Evolutionary conservation across 1,284 basidiomycete species (phyloP).

Genomic region (Apiotrichum gamsii): DNA sequence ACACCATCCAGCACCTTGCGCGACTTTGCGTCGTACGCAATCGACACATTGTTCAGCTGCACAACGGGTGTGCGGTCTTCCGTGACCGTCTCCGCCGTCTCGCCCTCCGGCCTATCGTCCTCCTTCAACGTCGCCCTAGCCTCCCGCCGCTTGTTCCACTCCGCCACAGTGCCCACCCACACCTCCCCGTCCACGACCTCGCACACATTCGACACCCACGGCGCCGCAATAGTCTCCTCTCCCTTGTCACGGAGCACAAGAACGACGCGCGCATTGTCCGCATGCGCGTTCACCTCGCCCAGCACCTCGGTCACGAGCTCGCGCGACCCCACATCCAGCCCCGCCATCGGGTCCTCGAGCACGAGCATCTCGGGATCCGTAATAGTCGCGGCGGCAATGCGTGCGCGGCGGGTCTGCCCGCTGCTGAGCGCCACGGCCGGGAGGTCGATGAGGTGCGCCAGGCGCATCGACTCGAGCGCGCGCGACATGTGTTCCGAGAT

Average conservation of each 20-base stretch:
- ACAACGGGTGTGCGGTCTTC: conserved; percentile 51
- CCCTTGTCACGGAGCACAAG: conserved; percentile 62
- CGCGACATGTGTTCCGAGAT: conserved; percentile 49
- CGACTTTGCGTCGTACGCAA: conserved; percentile 64
- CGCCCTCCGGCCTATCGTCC: neutral
- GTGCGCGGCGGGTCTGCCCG: conserved; percentile 81
- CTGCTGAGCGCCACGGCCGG: conserved; percentile 79
- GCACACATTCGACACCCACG: conserved; percentile 69
- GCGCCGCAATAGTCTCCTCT: conserved; percentile 67
- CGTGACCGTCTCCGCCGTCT: too few relatives aligned
- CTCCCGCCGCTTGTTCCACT: conserved; percentile 30
- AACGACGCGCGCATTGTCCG: conserved; percentile 54
- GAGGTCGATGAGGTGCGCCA: conserved; percentile 63
- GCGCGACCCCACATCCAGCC: conserved; percentile 41
- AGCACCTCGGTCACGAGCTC: conserved; percentile 34
- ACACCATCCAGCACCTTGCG: conserved; percentile 62
- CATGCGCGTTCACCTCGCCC: conserved; percentile 36
- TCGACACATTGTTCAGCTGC: conserved; percentile 60
- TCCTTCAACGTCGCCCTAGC: neutral
- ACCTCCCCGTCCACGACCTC: conserved; percentile 55
- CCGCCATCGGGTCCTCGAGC: conserved; percentile 68
- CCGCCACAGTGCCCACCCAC: conserved; percentile 50
- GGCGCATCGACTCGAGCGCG: conserved; percentile 50
- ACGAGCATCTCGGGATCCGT: conserved; percentile 64
- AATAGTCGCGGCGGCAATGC: conserved; percentile 74